phyloP scores from a whole-genome alignment of 2,329 filamentous ascomycete genomes.

The Fusarium hainanense region DNA sequence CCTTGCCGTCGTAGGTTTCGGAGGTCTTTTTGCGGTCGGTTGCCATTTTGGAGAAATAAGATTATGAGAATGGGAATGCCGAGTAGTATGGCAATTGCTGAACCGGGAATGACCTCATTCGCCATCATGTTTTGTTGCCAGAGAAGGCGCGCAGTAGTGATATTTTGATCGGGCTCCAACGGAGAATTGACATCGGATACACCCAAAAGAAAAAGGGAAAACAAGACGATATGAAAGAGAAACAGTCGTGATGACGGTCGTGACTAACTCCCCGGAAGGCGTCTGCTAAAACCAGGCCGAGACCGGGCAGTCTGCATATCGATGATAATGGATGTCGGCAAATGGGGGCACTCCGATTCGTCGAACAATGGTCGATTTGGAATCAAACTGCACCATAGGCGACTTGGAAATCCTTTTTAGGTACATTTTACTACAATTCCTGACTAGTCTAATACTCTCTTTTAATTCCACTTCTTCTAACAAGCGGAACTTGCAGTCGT shows the following conservation, averaged over 20 bases:
- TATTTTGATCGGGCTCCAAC: neutral
- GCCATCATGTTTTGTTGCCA: neutral
- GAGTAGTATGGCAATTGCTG: neutral
- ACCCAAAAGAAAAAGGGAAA: neutral
- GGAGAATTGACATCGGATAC: neutral
- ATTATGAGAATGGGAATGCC: neutral
- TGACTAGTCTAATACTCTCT: no score
- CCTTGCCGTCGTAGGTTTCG: constrained; percentile 32
- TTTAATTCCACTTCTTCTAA: no score
- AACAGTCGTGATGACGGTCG: neutral
- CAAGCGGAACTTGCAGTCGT: no score
- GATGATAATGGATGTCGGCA: neutral
- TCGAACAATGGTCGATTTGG: neutral
- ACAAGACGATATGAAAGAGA: neutral
- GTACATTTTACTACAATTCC: no score
- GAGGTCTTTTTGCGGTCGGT: neutral
- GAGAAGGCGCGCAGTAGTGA: no score
- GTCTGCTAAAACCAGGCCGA: neutral
- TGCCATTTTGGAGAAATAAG: neutral
- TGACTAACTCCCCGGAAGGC: neutral
- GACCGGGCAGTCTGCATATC: neutral
- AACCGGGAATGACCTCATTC: neutral
- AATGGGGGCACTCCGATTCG: neutral
- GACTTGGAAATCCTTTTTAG: no score
- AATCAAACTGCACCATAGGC: neutral